Conservation (phyloP, 179 eudicot species). For the Beta macrorhiza region DNA sequence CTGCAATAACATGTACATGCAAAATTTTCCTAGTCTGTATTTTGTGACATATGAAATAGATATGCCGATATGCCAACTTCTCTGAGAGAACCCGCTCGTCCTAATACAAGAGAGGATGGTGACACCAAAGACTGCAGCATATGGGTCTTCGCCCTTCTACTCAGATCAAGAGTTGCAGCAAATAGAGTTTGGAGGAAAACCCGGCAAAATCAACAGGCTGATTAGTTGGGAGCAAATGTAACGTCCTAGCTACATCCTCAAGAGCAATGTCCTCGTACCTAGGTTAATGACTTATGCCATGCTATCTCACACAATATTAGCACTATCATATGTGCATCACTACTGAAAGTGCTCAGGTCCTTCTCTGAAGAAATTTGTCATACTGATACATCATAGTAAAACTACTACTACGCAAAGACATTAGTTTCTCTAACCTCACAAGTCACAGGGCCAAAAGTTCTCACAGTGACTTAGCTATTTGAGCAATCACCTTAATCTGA, state of each 20-base stretch:
- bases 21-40: background rate
- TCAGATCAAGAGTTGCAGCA: background rate
- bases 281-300: background rate
- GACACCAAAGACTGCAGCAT: background rate
- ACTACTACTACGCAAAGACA: background rate
- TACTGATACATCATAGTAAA: background rate
- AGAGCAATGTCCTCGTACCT: background rate
- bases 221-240: background rate
- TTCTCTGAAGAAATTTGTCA: too few species aligned
- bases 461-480: background rate
- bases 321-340: background rate
- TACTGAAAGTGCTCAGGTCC: background rate
- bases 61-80: background rate
- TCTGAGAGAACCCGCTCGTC: background rate
- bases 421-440: background rate
- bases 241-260: background rate
- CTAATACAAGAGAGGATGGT: background rate
- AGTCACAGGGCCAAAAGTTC: background rate
- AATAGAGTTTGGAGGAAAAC: background rate
- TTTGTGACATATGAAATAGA: background rate
- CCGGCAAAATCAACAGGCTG: background rate
- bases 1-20: background rate
- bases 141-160: too few species aligned
- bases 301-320: background rate
- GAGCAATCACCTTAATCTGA: constrained; percentile 68